Evolutionary conservation across 2,329 filamentous ascomycete genomes (phyloP).

Genomic region (Acrocalymma vagum): DNA sequence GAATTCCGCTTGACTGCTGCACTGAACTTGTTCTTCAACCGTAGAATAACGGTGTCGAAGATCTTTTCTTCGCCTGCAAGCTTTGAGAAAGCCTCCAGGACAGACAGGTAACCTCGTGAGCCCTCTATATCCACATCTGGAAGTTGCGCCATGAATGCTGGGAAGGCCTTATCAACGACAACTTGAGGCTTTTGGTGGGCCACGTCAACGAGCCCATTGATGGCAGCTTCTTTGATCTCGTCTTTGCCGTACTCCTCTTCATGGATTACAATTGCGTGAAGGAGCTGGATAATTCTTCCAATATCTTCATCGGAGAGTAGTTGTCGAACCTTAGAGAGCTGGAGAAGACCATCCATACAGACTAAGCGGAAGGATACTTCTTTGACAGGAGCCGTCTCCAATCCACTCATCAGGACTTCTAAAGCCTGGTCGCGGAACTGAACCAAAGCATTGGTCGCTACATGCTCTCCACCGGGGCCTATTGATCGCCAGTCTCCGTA

Average conservation of each 20-base stretch:
- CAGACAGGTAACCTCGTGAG: constrained; percentile 58
- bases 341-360: constrained; percentile 54
- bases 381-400: constrained; percentile 54
- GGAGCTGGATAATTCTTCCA: constrained; percentile 64
- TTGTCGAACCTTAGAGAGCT: constrained; percentile 51
- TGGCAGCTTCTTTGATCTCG: constrained; percentile 66
- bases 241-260: constrained; percentile 65
- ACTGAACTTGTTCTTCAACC: constrained; percentile 70
- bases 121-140: constrained; percentile 64
- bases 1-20: constrained; percentile 62
- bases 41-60: constrained; percentile 69
- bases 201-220: constrained; percentile 66
- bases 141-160: constrained; percentile 70
- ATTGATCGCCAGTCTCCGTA: constrained; percentile 64
- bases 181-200: constrained; percentile 69
- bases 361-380: constrained; percentile 60
- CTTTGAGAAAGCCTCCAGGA: constrained; percentile 70
- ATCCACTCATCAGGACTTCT: constrained; percentile 52
- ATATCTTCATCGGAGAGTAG: constrained; percentile 53
- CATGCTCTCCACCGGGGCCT: constrained; percentile 43
- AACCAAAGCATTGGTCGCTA: constrained; percentile 46
- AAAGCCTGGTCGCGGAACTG: constrained; percentile 52
- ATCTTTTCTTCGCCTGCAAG: constrained; percentile 69
- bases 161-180: constrained; percentile 71
- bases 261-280: constrained; percentile 68